Conservation (phyloP, 495 filamentous ascomycete species). For the Neurospora sp. region DNA sequence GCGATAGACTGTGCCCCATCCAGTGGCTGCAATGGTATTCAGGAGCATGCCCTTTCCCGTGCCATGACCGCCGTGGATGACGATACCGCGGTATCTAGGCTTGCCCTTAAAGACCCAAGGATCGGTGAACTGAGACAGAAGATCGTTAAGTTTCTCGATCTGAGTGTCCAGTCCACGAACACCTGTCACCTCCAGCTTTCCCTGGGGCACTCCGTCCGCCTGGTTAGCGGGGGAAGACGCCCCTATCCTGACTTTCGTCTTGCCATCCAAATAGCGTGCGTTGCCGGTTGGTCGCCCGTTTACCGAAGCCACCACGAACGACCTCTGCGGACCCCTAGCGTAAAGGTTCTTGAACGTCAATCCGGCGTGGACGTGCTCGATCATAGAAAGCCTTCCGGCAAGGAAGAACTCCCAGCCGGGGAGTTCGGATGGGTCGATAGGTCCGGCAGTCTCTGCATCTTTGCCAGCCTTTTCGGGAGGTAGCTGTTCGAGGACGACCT, state of each 20-base stretch:
- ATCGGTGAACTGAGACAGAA: conserved; percentile 47
- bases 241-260: conserved; percentile 27
- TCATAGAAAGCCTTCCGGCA: conserved; percentile 22
- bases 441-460: conserved; percentile 3
- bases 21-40: conserved; percentile 50
- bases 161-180: conserved; percentile 58
- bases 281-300: conserved; percentile 30
- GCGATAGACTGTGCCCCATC: conserved; percentile 57
- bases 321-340: conserved; percentile 33
- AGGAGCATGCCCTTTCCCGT: conserved; percentile 73
- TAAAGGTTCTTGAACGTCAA: conserved; percentile 39
- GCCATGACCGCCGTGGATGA: conserved; percentile 75
- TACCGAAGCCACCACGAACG: conserved; percentile 37
- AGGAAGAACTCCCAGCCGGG: conserved; percentile 23
- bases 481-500: conserved; percentile 28
- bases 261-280: conserved; percentile 27
- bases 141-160: conserved; percentile 54
- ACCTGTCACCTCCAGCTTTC: conserved; percentile 32
- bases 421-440: conserved; percentile 10
- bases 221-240: conserved; percentile 3
- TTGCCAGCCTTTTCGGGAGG: background rate
- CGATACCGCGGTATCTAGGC: conserved; percentile 43
- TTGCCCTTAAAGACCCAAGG: conserved; percentile 18
- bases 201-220: conserved; percentile 9
- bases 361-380: conserved; percentile 39